phyloP scores from a whole-genome alignment of 495 filamentous ascomycete species.

The Cercophora scortea region DNA sequence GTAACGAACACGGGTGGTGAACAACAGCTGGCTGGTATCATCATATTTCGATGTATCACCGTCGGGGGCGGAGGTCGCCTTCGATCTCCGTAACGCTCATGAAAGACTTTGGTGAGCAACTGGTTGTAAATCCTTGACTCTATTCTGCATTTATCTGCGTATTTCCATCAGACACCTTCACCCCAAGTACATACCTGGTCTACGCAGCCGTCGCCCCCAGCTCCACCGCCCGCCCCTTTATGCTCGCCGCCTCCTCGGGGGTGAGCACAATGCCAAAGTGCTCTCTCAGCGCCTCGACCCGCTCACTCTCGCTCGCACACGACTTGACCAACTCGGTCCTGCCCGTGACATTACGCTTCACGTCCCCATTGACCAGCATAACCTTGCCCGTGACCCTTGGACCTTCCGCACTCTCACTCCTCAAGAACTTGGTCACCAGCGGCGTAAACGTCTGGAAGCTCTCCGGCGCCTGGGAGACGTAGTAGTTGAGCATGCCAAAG shows the following conservation, averaged over 20 bases:
- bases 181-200: background rate
- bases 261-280: slow-evolving; percentile 50
- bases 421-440: slow-evolving; percentile 50
- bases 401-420: slow-evolving; percentile 18
- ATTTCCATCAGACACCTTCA: too few species aligned
- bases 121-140: too few species aligned
- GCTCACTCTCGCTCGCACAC: slow-evolving; percentile 44
- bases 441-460: slow-evolving; percentile 43
- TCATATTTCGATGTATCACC: too few species aligned
- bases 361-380: slow-evolving; percentile 45
- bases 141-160: too few species aligned
- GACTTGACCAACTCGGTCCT: slow-evolving; percentile 42
- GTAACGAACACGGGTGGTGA: too few species aligned
- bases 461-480: slow-evolving; percentile 35
- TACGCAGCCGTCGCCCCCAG: slow-evolving; percentile 12
- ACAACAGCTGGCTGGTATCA: too few species aligned
- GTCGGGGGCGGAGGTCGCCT: too few species aligned
- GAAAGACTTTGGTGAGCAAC: too few species aligned
- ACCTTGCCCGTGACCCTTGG: slow-evolving; percentile 49
- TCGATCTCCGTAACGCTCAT: too few species aligned
- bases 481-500: slow-evolving; percentile 53
- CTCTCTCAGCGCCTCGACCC: slow-evolving; percentile 41
- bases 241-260: slow-evolving; percentile 41
- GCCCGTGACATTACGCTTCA: slow-evolving; percentile 54
- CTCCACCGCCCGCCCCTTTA: slow-evolving; percentile 42